phyloP scores from a whole-genome alignment of 2,329 filamentous ascomycete species.

The Akanthomyces uredinophilus region DNA sequence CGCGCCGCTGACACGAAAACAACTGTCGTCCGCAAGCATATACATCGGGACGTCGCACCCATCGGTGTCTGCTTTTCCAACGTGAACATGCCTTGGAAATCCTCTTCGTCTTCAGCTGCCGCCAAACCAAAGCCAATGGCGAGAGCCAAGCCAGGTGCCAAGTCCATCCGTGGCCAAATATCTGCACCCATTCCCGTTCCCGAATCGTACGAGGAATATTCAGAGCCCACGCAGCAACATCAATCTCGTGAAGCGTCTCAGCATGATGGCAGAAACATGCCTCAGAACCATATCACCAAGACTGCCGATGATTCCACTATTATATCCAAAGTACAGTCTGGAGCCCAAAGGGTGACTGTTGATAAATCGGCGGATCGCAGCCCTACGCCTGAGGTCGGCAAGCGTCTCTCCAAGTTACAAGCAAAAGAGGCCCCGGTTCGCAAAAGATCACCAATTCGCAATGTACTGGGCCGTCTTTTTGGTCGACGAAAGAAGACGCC shows the following conservation, averaged over 20 bases:
- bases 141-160: slow-evolving; percentile 12
- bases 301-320: neutral
- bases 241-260: neutral
- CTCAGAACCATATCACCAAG: neutral
- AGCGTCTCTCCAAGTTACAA: slow-evolving; percentile 32
- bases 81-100: slow-evolving; percentile 11
- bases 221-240: slow-evolving; percentile 28
- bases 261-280: neutral
- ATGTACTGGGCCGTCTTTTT: slow-evolving; percentile 53
- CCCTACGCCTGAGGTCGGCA: slow-evolving; percentile 28
- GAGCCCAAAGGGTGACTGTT: neutral
- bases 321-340: neutral
- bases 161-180: slow-evolving; percentile 55
- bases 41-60: neutral
- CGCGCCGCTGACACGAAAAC: neutral
- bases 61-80: no score
- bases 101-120: neutral
- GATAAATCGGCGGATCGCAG: neutral
- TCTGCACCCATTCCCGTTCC: slow-evolving; percentile 56
- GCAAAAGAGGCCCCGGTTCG: slow-evolving; percentile 35
- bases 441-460: slow-evolving; percentile 54
- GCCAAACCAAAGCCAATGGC: neutral
- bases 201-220: slow-evolving; percentile 45
- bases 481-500: slow-evolving; percentile 49
- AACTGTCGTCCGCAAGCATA: neutral